Percentiles rank a stretch among this genome's conserved stretches.
These are phyloP conservation scores for Castanopsis chinensis DNA, from an alignment of 306 rosid genomes.

Conservation along the genomic window DNA sequence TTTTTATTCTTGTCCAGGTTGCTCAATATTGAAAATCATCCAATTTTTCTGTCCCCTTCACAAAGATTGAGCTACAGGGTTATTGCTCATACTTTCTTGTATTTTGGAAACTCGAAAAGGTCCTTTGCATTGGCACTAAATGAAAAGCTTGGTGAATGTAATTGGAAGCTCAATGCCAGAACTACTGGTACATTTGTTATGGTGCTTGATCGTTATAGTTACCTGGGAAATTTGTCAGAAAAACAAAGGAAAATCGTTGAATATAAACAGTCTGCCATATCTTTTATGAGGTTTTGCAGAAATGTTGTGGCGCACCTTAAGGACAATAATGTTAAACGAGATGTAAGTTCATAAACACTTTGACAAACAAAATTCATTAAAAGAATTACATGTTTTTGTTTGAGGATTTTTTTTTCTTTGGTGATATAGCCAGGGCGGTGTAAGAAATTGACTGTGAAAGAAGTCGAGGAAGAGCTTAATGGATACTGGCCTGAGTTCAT, in stretches of 20 bases:
- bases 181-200: background rate
- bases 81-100: background rate
- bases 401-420: background rate
- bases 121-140: background rate
- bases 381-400: background rate
- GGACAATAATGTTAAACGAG: background rate
- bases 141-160: background rate
- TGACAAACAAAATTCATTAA: background rate
- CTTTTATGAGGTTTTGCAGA: background rate
- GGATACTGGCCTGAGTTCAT: background rate
- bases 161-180: background rate
- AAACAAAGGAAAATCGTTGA: background rate
- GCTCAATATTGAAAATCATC: background rate
- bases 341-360: background rate
- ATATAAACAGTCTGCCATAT: background rate
- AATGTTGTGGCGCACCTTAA: conserved; percentile 3
- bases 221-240: background rate
- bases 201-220: background rate
- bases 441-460: background rate
- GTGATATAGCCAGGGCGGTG: background rate
- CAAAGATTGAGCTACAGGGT: conserved; percentile 1
- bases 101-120: background rate
- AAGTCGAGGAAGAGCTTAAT: background rate
- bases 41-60: conserved; percentile 1
- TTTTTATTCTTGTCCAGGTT: background rate